Percentiles rank a stretch among this genome's conserved stretches.
These are phyloP conservation scores for Ganoderma boninense DNA, from an alignment of 1,284 basidiomycete genomes.

Conservation along the genomic window DNA sequence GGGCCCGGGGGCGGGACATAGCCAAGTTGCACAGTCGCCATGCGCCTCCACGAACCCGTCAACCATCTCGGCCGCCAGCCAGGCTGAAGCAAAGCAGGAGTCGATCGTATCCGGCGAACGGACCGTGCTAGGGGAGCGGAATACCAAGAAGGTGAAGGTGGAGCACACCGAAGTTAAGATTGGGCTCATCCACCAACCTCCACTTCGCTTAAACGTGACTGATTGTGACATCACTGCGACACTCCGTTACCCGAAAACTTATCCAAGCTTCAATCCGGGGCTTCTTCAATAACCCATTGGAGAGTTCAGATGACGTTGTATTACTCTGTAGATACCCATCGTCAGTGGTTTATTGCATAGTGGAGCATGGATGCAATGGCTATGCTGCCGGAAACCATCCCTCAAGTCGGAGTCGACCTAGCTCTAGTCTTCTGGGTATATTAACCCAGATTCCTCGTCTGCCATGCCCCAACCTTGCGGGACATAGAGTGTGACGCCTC, in stretches of 20 bases:
- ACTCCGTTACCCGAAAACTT: not conserved
- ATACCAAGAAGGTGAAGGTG: too few relatives aligned
- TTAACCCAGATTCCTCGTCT: not conserved
- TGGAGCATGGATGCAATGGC: not conserved
- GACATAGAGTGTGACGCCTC: not conserved
- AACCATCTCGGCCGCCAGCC: too few relatives aligned
- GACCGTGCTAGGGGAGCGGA: too few relatives aligned
- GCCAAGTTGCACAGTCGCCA: too few relatives aligned
- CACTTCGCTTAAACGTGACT: not conserved
- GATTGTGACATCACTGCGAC: not conserved
- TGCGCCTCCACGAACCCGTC: too few relatives aligned
- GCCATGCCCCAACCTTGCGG: not conserved
- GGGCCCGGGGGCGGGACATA: too few relatives aligned
- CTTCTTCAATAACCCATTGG: not conserved
- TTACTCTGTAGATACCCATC: not conserved
- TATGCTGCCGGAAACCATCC: not conserved
- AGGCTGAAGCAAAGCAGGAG: too few relatives aligned
- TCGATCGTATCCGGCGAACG: too few relatives aligned
- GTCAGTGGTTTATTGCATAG: not conserved
- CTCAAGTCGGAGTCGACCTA: not conserved
- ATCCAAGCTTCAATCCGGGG: not conserved
- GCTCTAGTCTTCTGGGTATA: not conserved
- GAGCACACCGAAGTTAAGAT: not conserved
- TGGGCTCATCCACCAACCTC: not conserved
- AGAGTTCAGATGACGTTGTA: not conserved